Evolutionary conservation across 805 yeast species (phyloP).

Genomic region (Osmozyma mogii): DNA sequence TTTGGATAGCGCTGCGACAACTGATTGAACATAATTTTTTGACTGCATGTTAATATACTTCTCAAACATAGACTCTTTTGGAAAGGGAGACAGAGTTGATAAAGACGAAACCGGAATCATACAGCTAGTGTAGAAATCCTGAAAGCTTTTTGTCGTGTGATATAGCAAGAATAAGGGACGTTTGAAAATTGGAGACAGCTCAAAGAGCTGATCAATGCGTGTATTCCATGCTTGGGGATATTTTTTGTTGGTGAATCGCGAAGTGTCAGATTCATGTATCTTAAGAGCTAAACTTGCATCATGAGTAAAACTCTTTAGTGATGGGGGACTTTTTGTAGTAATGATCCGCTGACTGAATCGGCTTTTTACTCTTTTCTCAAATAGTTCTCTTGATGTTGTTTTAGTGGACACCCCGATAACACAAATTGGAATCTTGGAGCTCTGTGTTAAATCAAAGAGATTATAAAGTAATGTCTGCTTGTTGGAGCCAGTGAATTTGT

Average conservation of each 20-base stretch:
- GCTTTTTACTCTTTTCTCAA: conserved; percentile 88
- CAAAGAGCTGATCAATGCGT: conserved; percentile 17
- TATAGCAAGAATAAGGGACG: conserved; percentile 30
- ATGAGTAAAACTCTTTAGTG: conserved; percentile 42
- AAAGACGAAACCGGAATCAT: conserved; percentile 35
- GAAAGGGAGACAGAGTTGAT: conserved; percentile 13
- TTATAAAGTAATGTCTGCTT: conserved; percentile 85
- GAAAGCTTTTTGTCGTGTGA: conserved; percentile 52
- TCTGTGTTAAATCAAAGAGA: conserved; percentile 78
- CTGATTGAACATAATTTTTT: conserved; percentile 19
- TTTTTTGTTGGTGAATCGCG: conserved; percentile 7
- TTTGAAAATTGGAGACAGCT: not conserved
- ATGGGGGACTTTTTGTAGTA: conserved; percentile 43
- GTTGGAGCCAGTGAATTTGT: conserved; percentile 58
- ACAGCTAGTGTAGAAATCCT: conserved; percentile 37
- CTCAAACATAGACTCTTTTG: conserved; percentile 20
- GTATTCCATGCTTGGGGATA: conserved; percentile 40
- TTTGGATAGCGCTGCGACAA: conserved; percentile 44
- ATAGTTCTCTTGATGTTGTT: conserved; percentile 65
- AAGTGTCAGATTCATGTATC: conserved; percentile 13
- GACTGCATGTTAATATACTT: conserved; percentile 16
- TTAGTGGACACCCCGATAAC: conserved; percentile 75
- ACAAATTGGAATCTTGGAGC: conserved; percentile 60
- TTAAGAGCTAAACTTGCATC: conserved; percentile 37
- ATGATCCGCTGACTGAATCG: conserved; percentile 79